These are phyloP conservation scores for Trametopsis cervina DNA, from an alignment of 768 basidiomycete species.

Conservation along the genomic window DNA sequence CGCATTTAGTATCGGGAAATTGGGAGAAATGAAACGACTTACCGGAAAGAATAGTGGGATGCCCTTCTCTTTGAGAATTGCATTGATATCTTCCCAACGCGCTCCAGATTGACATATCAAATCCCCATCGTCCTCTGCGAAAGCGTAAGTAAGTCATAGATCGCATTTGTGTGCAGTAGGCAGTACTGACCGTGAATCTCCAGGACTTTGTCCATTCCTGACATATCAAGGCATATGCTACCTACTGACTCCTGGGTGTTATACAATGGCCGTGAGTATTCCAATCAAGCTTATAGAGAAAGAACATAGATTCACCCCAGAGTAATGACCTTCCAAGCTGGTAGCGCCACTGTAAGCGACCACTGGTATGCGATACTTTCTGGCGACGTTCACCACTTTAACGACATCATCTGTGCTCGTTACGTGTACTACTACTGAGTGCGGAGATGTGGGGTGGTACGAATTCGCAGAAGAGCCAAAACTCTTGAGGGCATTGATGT, in stretches of 20 bases:
- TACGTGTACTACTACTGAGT: slow-evolving; percentile 44
- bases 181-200: slow-evolving; percentile 45
- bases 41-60: slow-evolving; percentile 87
- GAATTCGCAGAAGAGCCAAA: slow-evolving; percentile 14
- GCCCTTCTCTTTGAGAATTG: slow-evolving; percentile 53
- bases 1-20: neutral
- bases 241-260: slow-evolving; percentile 34
- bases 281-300: neutral
- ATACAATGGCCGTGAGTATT: neutral
- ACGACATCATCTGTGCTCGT: slow-evolving; percentile 75
- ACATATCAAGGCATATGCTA: slow-evolving; percentile 56
- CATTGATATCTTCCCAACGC: slow-evolving; percentile 75
- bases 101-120: slow-evolving; percentile 69
- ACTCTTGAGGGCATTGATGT: slow-evolving; percentile 4
- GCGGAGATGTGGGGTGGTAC: slow-evolving; percentile 15
- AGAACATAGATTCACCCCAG: slow-evolving; percentile 42
- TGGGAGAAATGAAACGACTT: slow-evolving; percentile 19
- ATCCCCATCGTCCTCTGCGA: slow-evolving; percentile 60
- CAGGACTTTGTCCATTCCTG: slow-evolving; percentile 56
- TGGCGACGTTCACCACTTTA: slow-evolving; percentile 66
- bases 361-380: slow-evolving; percentile 66
- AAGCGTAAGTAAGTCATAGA: slow-evolving; percentile 16
- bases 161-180: slow-evolving; percentile 8
- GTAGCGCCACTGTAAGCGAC: slow-evolving; percentile 81
- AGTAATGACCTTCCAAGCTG: slow-evolving; percentile 82